Evolutionary conservation across 768 basidiomycete genomes (phyloP).

Genomic region (Russula griseocarnosa): DNA sequence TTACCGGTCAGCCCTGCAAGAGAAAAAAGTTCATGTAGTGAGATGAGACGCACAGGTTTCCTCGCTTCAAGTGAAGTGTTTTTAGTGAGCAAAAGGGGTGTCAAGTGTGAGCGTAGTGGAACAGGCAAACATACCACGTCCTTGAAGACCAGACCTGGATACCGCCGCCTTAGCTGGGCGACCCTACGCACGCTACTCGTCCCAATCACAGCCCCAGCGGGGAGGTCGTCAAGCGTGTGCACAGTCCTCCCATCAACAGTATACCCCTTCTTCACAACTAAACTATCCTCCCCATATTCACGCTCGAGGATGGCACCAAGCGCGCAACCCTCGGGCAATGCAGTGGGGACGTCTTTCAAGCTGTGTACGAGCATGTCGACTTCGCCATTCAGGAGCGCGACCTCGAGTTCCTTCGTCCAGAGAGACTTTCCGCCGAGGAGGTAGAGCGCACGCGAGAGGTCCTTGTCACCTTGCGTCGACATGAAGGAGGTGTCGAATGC

Average conservation of each 20-base stretch:
- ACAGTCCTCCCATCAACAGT: slow-evolving; percentile 38
- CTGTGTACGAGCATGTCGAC: slow-evolving; percentile 93
- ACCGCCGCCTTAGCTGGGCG: slow-evolving; percentile 80
- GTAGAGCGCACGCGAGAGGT: slow-evolving; percentile 82
- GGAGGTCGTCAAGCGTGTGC: slow-evolving; percentile 75
- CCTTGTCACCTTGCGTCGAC: slow-evolving; percentile 81
- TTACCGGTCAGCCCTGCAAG: background rate
- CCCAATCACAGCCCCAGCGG: slow-evolving; percentile 86
- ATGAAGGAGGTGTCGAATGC: slow-evolving; percentile 54
- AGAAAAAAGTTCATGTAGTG: background rate
- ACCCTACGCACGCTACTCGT: slow-evolving; percentile 92
- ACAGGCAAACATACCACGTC: slow-evolving; percentile 73
- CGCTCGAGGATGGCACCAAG: slow-evolving; percentile 82
- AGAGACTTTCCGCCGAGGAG: slow-evolving; percentile 85
- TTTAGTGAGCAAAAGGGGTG: slow-evolving; percentile 3
- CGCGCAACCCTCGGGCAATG: slow-evolving; percentile 76
- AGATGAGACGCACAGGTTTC: slow-evolving; percentile 68
- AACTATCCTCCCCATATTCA: slow-evolving; percentile 83
- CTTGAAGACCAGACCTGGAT: slow-evolving; percentile 70
- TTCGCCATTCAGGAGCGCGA: slow-evolving; percentile 60
- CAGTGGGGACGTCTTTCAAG: slow-evolving; percentile 91
- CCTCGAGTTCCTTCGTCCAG: slow-evolving; percentile 97
- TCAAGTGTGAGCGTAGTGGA: background rate
- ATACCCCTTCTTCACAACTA: slow-evolving; percentile 77
- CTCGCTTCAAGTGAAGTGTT: slow-evolving; percentile 52